Base-by-base conservation (phyloP, 2,329 filamentous ascomycete species). In the Ophiostoma sp. region DNA sequence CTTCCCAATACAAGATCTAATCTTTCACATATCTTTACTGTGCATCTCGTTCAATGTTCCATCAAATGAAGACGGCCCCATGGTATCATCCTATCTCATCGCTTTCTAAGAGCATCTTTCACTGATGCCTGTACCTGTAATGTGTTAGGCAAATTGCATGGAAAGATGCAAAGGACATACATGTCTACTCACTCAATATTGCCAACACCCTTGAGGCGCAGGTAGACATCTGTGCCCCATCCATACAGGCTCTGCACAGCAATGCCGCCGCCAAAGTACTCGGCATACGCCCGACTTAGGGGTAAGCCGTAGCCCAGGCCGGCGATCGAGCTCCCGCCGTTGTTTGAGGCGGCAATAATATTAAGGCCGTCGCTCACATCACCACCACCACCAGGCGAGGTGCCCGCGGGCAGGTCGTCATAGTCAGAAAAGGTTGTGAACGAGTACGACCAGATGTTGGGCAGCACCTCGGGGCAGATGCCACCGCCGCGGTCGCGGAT, bases 211-310 rank as follows among this genome's bases (percentile, higher is more conserved):
- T 90, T 90, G 57, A 92, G 80, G 68, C 88, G 83, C 64, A 92
- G 80, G 78, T 92, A 92, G 1, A 92, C 90, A 79, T 92, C 90
- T 6, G 89, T 90, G 3, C 89, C 96, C 96, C 96, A 99, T 3
- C 96, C 95, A 85, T 94, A 96, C 64, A 98, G 83, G 80, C 94
- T 98, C 86, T 99, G 95, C n/a, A 99, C 91, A 4, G 91, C 91
- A 74, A 99, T 96, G 2, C 95, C 95, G 0, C 96, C 96, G 1
- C 96, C 96, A 85, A 99, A 99, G 79, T 98, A 99, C 84, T 99
- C 95, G 0, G 96, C 96, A 80, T 99, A 99, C 0, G 96, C 95
- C 75, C 96, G 88, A 71, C 94, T 94, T 28, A 99, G 83, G 1
- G 96, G 96, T 75, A 99, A 81, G 0, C 96, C 96, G 80, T 99